A percentile compares a stretch with the other conserved stretches of the same genome.
These are phyloP conservation scores for Symmetrospora coprosmae DNA, from an alignment of 768 basidiomycete genomes.

Conservation along the genomic window DNA sequence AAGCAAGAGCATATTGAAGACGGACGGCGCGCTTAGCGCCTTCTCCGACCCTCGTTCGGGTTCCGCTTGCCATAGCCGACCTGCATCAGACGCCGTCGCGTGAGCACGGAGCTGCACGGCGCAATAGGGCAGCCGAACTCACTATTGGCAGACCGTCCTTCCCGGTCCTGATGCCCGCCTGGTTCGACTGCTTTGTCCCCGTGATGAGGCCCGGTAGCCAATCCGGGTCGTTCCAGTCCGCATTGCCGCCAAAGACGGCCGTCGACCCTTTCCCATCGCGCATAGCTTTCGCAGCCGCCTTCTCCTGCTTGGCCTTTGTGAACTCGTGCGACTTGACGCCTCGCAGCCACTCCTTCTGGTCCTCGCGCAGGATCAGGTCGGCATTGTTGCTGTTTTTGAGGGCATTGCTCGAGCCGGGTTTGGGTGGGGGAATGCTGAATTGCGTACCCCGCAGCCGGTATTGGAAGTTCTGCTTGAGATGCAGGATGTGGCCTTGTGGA, in stretches of 20 bases:
- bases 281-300: slow-evolving; percentile 51
- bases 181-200: slow-evolving; percentile 38
- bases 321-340: slow-evolving; percentile 65
- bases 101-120: not conserved
- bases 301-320: slow-evolving; percentile 62
- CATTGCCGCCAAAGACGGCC: slow-evolving; percentile 36
- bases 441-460: slow-evolving; percentile 80
- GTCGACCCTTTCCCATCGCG: slow-evolving; percentile 39
- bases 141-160: slow-evolving; percentile 11
- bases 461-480: slow-evolving; percentile 91
- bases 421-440: slow-evolving; percentile 81
- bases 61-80: slow-evolving; percentile 54
- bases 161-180: not conserved
- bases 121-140: not conserved
- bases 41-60: slow-evolving; percentile 61
- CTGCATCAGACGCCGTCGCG: not conserved
- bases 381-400: slow-evolving; percentile 48
- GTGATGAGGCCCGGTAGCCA: slow-evolving; percentile 72
- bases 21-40: slow-evolving; percentile 32
- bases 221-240: slow-evolving; percentile 79
- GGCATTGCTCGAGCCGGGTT: slow-evolving; percentile 50
- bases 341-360: slow-evolving; percentile 72
- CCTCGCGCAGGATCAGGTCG: slow-evolving; percentile 78
- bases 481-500: slow-evolving; percentile 55
- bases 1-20: not conserved